Base-by-base conservation (phyloP, 2,329 filamentous ascomycete genomes). In the Penicillium sp. region DNA sequence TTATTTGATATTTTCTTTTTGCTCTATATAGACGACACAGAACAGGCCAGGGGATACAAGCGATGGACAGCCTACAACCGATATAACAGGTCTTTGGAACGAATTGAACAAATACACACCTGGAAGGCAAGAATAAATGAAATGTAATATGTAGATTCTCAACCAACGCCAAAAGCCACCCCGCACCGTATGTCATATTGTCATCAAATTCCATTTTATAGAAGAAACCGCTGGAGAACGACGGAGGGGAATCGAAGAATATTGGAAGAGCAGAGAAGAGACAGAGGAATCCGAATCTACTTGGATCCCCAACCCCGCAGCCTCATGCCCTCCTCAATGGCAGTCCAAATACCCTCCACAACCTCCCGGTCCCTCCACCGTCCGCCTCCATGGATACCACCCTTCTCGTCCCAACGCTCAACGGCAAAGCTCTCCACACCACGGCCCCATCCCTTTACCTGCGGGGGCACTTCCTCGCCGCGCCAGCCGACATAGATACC, bases 401-500 rank as follows among this genome's bases (percentile, higher is more conserved):
- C 68, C 61, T 77, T 74, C 54, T 78, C 76, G 48, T 78, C 86
- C 84, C 88, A 95, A 65, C 92, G 88, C 66, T 97, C 94, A n/a
- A 99, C 82, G 44, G 83, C 82, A 46, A 88, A 87, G 38, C 81
- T 84, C 65, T 90, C 74, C 20, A 99, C 92, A 38, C 89, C 87
- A 55, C 92, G 83, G 1, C 94, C 92, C 89, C 92, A 96, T 46
- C 83, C 83, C 61, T 84, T 86, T 33, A 99, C 86, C 38, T 84
- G 86, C 48, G 88, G 82, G 1, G 94, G 94, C 3, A 86, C 74
- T 56, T 85, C 81, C 66, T 97, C 92, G 44, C 89, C 91, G 55
- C 88, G 84, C 90, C 91, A 97, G 3, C 94, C 94, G 2, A 99
- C 85, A 66, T 90, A 95, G 44, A 99, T 78, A 50, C 94, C 94